Evolutionary conservation across 495 filamentous ascomycete species (phyloP), one percentile per base, ranked within the genome.

Genomic region (Tirmania nivea): DNA sequence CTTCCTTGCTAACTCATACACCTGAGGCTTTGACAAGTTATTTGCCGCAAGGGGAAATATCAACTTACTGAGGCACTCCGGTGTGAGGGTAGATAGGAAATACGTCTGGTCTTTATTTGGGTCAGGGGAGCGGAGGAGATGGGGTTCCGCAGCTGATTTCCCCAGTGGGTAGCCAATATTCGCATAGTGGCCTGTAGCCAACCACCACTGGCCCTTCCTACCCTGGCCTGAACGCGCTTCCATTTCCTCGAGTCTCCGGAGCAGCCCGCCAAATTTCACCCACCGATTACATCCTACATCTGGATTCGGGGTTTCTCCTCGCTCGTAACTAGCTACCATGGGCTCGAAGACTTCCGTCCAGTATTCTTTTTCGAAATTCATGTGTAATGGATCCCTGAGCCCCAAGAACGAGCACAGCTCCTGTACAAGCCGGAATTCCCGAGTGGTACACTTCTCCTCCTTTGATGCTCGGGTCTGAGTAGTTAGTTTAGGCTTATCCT

Each of bases 101-200:
- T 61, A 64, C 37, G 61, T 64, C 57, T 64, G 61, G 51, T 64
- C 61, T 54, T 64, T 64, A 35, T 59, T 61, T 52, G 59, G 52
- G 52, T 61, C 59, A 25, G 16, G 4, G 4, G 59, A 61, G 47
- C 59, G 59, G 17, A 61, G 34, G 17, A 61, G 59, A 21, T 61
- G 59, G 19, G 19, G 19, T 8, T 45, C 39, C 39, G 5, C 39
- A 1, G 0, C 0, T 19, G 4, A 8, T 19, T 14, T 19, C 1
- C 14, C 17, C 0, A 45, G 5, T 14, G 3, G 39, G 9, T 6
- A 45, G 14, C 39, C 39, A 45, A 36, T 35, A 12, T 49, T 48
- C 17, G 54, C 54, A 52, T 56, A 56, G 45, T 56, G 54, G 1
- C 61, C 61, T 42, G 61, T 64, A 16, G 61, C 61, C 51, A 64